Base-by-base conservation (phyloP, 495 filamentous ascomycete species). In the Aspergillus cristatus region DNA sequence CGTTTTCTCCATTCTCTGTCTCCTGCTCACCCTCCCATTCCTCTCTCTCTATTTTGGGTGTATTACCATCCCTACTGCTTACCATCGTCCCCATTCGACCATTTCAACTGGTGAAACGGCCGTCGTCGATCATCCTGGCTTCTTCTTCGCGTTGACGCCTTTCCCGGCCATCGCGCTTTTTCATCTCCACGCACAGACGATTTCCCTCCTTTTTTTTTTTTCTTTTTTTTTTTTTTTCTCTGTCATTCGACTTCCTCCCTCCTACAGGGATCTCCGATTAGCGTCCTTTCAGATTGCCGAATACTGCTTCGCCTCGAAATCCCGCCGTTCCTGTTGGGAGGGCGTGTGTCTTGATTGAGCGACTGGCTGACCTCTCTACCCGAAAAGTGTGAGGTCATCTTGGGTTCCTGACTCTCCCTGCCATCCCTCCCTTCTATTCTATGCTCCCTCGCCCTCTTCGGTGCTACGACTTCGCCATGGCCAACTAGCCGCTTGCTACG, bases 391-490 rank as follows among this genome's bases (percentile, higher is more conserved):
- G n/a, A n/a, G n/a, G n/a, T n/a, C n/a, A n/a, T n/a, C n/a, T n/a
- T n/a, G n/a, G n/a, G n/a, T n/a, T n/a, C n/a, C n/a, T n/a, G n/a
- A n/a, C n/a, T n/a, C n/a, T n/a, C n/a, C n/a, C n/a, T n/a, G n/a
- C n/a, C n/a, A n/a, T n/a, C n/a, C n/a, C n/a, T n/a, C n/a, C n/a
- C n/a, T n/a, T n/a, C n/a, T n/a, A n/a, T n/a, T n/a, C n/a, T n/a
- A n/a, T n/a, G n/a, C n/a, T n/a, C n/a, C n/a, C n/a, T n/a, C n/a
- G n/a, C n/a, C n/a, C n/a, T n/a, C n/a, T n/a, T n/a, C n/a, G n/a
- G n/a, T n/a, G n/a, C n/a, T n/a, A n/a, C n/a, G 17, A 47, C 49
- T 41, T 32, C 57, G 53, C 43, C 50, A 70, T 70, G 66, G 62
- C 59, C 54, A 39, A 47, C 58, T 64, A 55, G 65, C 8, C 8